phyloP scores from a whole-genome alignment of 2,329 filamentous ascomycete genomes.

The Epichloe brachyelytri region DNA sequence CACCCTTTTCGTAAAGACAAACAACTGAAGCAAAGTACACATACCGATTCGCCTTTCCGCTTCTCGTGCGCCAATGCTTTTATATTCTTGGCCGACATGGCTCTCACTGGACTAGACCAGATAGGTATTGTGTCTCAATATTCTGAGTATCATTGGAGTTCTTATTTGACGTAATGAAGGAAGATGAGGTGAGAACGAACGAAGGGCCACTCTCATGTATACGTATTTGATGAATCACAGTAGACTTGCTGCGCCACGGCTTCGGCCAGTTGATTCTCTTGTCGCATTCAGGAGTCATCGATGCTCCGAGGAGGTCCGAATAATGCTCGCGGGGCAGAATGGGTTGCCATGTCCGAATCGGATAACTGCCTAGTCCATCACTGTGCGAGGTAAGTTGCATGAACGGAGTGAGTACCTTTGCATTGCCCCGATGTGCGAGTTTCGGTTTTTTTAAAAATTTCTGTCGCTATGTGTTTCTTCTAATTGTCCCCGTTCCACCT shows the following conservation, averaged over 20 bases:
- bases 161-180: neutral
- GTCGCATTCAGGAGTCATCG: slow-evolving; percentile 4
- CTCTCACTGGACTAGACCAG: slow-evolving; percentile 14
- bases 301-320: neutral
- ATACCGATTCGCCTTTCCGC: slow-evolving; percentile 75
- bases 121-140: slow-evolving; percentile 10
- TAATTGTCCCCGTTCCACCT: neutral
- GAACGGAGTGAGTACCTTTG: neutral
- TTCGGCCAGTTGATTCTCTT: no score
- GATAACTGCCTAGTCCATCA: neutral
- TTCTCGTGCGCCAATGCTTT: slow-evolving; percentile 64
- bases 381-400: slow-evolving; percentile 1
- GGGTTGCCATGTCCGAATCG: neutral
- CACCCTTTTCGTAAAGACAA: neutral
- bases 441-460: no score
- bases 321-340: neutral
- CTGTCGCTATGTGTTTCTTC: neutral
- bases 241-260: slow-evolving; percentile 2
- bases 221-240: neutral
- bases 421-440: neutral
- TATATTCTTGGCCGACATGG: slow-evolving; percentile 40
- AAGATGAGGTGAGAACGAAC: neutral
- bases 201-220: no score
- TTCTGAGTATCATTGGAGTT: slow-evolving; percentile 16
- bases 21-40: slow-evolving; percentile 11